Evolutionary conservation across 2,329 filamentous ascomycete genomes (phyloP), one percentile per base, ranked within the genome.

Genomic region (Hypoxylon sp.): DNA sequence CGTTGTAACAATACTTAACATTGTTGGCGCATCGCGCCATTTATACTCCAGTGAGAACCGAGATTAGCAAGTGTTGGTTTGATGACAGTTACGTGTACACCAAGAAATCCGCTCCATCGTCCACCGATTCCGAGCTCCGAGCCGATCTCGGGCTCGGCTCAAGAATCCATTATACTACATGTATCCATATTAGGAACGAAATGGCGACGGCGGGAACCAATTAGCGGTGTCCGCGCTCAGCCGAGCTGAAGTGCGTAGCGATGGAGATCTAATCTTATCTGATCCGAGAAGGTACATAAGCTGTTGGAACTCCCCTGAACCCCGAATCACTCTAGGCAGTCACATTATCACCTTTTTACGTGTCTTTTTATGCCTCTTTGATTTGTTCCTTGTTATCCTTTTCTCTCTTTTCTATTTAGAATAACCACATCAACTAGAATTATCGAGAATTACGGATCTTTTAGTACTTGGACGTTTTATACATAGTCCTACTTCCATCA

Each of bases 211-310:
- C 32, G 32, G 21, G 43, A n/a, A 41, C 56, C 58, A 69, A 70
- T 67, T 53, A 60, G 60, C 41, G 46, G 46, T 19, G 39, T 1
- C 48, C 37, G 14, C 19, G 29, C 21, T 19, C 7, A 27, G 16
- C 52, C 29, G 55, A 63, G 61, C 62, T 65, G 62, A 63, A 50
- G 51, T 41, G 37, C 14, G 50, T 50, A 29, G 11, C 30, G 53
- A n/a, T 3, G 47, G n/a, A 25, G 62, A 67, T 73, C 68, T 74
- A 71, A 74, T 74, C 71, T 74, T 72, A 74, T 74, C 73, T 67
- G 70, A 74, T 74, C 70, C 61, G 67, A 66, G 46, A 32, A 30
- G 60, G 29, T 27, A 29, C 11, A 37, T 41, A 60, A 30, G 16
- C n/a, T 9, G n/a, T 25, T 55, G 27, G 25, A 34, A 5, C 2